These are phyloP conservation scores for Tetraselmis striata DNA, from an alignment of 139 green algal species.

Conservation along the genomic window DNA sequence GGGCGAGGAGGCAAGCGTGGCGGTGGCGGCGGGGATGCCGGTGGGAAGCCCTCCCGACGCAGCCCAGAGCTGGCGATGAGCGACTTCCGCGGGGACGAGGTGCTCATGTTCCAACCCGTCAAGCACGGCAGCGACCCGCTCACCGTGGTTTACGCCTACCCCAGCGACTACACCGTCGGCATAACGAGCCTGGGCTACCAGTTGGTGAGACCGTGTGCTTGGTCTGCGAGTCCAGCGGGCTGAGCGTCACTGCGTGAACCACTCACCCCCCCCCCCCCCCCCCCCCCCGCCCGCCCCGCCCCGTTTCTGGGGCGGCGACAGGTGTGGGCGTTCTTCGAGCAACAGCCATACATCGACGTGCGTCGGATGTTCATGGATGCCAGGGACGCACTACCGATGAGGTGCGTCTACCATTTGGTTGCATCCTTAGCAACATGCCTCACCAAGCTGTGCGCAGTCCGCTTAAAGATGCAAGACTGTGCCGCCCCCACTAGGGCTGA, in stretches of 20 bases:
- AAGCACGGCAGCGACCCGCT: neutral
- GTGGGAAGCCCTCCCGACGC: neutral
- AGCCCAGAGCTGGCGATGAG: neutral
- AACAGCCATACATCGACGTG: conserved; percentile 10
- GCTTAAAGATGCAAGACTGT: too few species aligned
- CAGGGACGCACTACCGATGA: conserved; percentile 21
- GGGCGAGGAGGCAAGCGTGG: too few species aligned
- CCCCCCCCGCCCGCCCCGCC: too few species aligned
- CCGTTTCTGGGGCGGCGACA: too few species aligned
- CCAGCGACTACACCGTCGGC: conserved; percentile 45
- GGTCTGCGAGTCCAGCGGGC: too few species aligned
- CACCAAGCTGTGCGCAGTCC: too few species aligned
- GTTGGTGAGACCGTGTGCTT: conserved; percentile 17
- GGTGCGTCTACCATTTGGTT: too few species aligned
- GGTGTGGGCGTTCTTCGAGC: conserved; percentile 38
- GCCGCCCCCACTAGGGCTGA: conserved; percentile 3
- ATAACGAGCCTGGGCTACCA: conserved; percentile 51
- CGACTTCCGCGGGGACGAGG: conserved; percentile 12
- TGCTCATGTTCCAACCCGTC: conserved; percentile 25
- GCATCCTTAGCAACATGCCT: too few species aligned
- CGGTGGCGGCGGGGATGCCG: neutral
- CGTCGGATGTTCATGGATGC: conserved; percentile 43
- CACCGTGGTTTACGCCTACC: conserved; percentile 44
- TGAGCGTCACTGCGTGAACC: too few species aligned
- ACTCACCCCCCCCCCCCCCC: too few species aligned